phyloP scores from a whole-genome alignment of 345 rosid genomes.

The Microthlaspi erraticum region DNA sequence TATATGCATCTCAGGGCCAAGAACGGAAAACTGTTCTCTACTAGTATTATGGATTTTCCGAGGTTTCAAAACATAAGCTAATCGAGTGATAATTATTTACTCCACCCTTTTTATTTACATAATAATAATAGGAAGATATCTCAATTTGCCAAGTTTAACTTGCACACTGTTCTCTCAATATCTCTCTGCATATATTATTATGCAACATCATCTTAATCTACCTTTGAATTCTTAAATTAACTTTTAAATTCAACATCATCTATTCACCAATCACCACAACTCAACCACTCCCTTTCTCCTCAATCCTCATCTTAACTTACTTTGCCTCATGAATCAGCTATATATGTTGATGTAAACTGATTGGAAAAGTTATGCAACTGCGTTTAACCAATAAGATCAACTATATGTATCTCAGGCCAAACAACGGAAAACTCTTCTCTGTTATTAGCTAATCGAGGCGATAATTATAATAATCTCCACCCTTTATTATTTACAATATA shows the following conservation, averaged over 20 bases:
- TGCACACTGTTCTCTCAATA: conserved; percentile 2
- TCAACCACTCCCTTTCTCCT: conserved; percentile 28
- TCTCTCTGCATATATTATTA: too few species aligned
- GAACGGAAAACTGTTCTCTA: conserved; percentile 14
- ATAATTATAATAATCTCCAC: conserved; percentile 13
- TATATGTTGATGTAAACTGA: neutral
- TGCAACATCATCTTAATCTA: too few species aligned
- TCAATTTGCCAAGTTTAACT: conserved; percentile 13
- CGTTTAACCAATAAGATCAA: conserved; percentile 21
- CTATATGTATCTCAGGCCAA: neutral
- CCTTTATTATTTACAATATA: conserved; percentile 35
- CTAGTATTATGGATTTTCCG: neutral
- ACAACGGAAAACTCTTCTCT: conserved; percentile 12
- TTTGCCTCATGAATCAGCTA: too few species aligned
- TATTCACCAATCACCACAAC: conserved; percentile 30
- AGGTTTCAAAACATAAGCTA: conserved; percentile 24
- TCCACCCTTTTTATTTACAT: conserved; percentile 1
- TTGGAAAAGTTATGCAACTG: too few species aligned
- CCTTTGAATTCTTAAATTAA: too few species aligned
- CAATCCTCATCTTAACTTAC: too few species aligned
- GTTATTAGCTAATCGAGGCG: conserved; percentile 16
- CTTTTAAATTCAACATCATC: conserved; percentile 40
- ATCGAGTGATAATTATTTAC: conserved; percentile 5
- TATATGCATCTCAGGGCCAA: neutral
- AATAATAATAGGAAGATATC: too few species aligned